Conservation (phyloP, 1,284 basidiomycete species). For the Cutaneotrichosporon daszewskae region DNA sequence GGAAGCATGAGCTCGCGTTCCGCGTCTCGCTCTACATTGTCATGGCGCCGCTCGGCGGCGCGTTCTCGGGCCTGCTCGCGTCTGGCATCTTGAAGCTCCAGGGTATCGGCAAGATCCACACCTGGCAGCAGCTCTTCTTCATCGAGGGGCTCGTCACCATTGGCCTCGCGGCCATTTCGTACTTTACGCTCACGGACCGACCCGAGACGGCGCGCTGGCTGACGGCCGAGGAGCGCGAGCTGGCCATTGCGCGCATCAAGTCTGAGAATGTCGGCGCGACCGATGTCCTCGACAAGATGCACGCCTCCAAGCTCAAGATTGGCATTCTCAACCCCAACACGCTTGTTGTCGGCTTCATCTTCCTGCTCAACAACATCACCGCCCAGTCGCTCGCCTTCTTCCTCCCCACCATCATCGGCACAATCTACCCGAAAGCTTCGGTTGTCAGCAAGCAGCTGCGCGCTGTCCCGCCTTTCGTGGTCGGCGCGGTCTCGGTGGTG, state of each 20-base stretch:
- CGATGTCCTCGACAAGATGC: conserved; percentile 30
- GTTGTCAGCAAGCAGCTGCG: conserved; percentile 52
- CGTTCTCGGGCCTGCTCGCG: conserved; percentile 49
- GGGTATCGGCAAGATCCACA: conserved; percentile 44
- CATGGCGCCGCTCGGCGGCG: conserved; percentile 52
- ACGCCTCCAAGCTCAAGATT: conserved; percentile 17
- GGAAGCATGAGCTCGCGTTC: too few relatives aligned
- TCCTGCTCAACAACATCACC: too few relatives aligned
- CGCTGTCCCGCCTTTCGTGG: conserved; percentile 55
- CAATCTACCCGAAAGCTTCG: too few relatives aligned
- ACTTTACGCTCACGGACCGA: conserved; percentile 50
- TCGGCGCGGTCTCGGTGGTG: too few relatives aligned
- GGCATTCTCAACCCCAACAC: too few relatives aligned
- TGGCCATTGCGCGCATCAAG: conserved; percentile 30
- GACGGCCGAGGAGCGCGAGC: conserved; percentile 49
- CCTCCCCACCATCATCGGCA: conserved; percentile 50
- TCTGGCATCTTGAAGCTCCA: conserved; percentile 53
- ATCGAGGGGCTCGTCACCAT: conserved; percentile 51
- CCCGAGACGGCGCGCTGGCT: conserved; percentile 47
- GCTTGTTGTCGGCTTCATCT: too few relatives aligned
- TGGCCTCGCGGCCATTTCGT: conserved; percentile 49
- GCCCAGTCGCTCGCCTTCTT: too few relatives aligned
- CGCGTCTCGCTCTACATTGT: too few relatives aligned
- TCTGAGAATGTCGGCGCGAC: conserved; percentile 39
- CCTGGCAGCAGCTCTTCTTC: conserved; percentile 56